These are phyloP conservation scores for Limtongia smithiae DNA, from an alignment of 805 yeast species.

Conservation along the genomic window DNA sequence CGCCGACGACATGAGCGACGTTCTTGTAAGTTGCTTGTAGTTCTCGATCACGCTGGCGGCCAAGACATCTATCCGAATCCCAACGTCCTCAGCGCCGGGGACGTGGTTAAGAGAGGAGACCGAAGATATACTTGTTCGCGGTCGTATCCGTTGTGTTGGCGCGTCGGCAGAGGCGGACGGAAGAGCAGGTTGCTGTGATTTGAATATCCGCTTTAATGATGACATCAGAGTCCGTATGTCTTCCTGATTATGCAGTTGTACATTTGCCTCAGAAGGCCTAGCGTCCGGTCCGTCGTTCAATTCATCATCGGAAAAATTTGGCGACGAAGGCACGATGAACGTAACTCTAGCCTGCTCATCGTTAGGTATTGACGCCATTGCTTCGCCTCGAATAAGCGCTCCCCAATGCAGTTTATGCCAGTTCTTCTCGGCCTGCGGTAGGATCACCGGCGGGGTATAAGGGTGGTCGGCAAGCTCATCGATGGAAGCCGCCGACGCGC, in stretches of 20 bases:
- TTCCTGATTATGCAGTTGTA: too few species aligned
- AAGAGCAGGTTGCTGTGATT: too few species aligned
- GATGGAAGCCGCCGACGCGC: too few species aligned
- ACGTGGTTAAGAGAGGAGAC: too few species aligned
- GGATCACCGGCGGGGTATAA: background rate
- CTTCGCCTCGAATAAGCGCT: slow-evolving; percentile 25
- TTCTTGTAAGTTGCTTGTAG: slow-evolving; percentile 13
- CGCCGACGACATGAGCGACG: too few species aligned
- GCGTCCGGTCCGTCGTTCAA: too few species aligned
- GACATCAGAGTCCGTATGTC: background rate
- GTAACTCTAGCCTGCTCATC: slow-evolving; percentile 28
- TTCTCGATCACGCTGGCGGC: slow-evolving; percentile 31
- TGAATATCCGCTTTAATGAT: background rate
- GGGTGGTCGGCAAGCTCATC: background rate
- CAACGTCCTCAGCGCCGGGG: slow-evolving; percentile 1
- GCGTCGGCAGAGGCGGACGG: too few species aligned
- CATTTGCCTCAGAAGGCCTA: background rate
- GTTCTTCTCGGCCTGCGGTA: background rate
- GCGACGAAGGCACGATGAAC: slow-evolving; percentile 20
- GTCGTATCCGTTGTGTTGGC: too few species aligned
- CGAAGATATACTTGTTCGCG: too few species aligned
- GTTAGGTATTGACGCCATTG: slow-evolving; percentile 5
- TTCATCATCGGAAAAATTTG: background rate
- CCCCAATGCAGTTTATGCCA: slow-evolving; percentile 16
- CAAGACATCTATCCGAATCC: slow-evolving; percentile 34